These are phyloP conservation scores for Globisporangium spinosum DNA, from an alignment of 352 stramenopile genomes.

Conservation along the genomic window DNA sequence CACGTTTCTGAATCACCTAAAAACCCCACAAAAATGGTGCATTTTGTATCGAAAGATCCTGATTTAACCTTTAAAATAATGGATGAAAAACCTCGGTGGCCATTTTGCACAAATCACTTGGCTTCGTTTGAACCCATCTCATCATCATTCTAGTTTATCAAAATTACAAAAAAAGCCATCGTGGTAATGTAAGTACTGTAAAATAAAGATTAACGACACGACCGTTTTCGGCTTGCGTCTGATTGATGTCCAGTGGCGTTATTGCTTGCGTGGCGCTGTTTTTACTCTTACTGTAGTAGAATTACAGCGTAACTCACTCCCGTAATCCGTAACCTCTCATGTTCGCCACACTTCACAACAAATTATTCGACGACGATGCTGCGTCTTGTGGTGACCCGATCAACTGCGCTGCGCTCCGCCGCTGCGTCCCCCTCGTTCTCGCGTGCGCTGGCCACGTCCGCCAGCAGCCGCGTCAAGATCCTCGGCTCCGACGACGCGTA, in stretches of 20 bases:
- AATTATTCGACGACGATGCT: constrained; percentile 36
- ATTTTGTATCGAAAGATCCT: neutral
- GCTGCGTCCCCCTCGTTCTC: constrained; percentile 19
- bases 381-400: constrained; percentile 28
- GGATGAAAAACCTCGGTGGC: neutral
- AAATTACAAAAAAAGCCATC: neutral
- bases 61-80: constrained; percentile 5
- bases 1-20: neutral
- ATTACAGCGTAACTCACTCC: neutral
- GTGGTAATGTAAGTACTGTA: too few species aligned
- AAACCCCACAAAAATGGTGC: neutral
- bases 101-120: neutral
- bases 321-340: neutral
- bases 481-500: constrained; percentile 74
- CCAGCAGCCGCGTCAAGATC: constrained; percentile 65
- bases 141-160: constrained; percentile 1
- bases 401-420: constrained; percentile 24
- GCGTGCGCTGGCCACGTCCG: constrained; percentile 32
- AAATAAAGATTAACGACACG: too few species aligned
- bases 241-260: too few species aligned
- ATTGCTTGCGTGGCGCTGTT: too few species aligned
- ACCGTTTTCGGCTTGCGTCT: too few species aligned
- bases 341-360: neutral
- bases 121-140: constrained; percentile 8
- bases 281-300: too few species aligned